A percentile compares a stretch with the other conserved stretches of the same genome.
Evolutionary conservation across 495 filamentous ascomycete genomes (phyloP).

Genomic region (Penicillium atrosanguineum): DNA sequence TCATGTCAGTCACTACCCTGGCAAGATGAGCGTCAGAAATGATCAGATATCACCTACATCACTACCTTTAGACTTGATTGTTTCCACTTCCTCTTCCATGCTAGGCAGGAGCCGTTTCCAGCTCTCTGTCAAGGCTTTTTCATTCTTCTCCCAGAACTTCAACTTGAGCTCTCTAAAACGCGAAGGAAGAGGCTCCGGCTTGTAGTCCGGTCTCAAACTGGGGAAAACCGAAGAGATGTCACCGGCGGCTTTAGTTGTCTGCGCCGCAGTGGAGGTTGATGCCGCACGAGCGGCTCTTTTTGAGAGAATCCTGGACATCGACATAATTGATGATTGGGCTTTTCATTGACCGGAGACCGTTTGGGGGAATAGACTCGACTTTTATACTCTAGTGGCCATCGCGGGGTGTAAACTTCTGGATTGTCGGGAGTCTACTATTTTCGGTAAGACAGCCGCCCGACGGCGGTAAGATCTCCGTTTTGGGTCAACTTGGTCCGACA

Average conservation of each 20-base stretch:
- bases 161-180: conserved; percentile 77
- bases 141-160: conserved; percentile 59
- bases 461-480: neutral
- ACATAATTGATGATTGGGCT: conserved; percentile 17
- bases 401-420: neutral
- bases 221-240: conserved; percentile 85
- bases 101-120: conserved; percentile 69
- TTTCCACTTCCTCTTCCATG: conserved; percentile 48
- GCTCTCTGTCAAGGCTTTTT: conserved; percentile 57
- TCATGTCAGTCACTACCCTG: conserved; percentile 4
- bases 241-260: conserved; percentile 52
- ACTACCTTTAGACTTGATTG: conserved; percentile 48
- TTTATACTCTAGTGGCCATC: conserved; percentile 10
- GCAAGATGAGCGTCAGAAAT: neutral
- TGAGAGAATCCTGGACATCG: conserved; percentile 33
- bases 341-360: neutral
- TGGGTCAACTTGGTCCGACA: neutral
- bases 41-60: conserved; percentile 34
- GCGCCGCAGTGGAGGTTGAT: conserved; percentile 32
- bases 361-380: neutral
- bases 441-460: conserved; percentile 1
- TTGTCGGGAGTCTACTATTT: conserved; percentile 7
- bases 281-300: conserved; percentile 34
- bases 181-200: conserved; percentile 61
- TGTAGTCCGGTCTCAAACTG: conserved; percentile 65